Evolutionary conservation across 148 eudicot genomes (phyloP), one percentile per base, ranked within the genome.

Genomic region (Talinum fruticosum): DNA sequence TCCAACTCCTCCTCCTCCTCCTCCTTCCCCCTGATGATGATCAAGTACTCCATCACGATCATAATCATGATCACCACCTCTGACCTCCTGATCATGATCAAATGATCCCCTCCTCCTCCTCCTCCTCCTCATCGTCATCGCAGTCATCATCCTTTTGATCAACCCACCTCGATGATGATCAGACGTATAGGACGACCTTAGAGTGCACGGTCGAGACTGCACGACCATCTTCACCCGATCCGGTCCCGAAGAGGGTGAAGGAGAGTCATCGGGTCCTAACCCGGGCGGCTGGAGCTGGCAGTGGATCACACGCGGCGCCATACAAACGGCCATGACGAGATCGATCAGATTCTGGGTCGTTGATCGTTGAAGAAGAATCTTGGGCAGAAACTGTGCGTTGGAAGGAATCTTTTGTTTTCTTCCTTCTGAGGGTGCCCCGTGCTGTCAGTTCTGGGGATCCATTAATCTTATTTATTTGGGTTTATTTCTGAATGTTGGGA

Each of bases 151-250:
- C 79, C 81, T 91, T 4, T 90, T 83, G 66, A 89, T 78, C 28
- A 86, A 94, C 10, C 67, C 82, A 0, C 82, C 16, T 26, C 33
- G 66, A 0, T 10, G 2, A 24, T 26, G 72, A 51, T 90, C 92
- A 3, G 89, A 88, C 0, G 84, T 92, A 70, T 87, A 92, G n/a
- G n/a, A n/a, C 13, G 98, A 87, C 76, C 97, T 78, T 1, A 95
- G 91, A 26, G 94, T 92, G 76, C 91, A 88, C 8, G 90, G 75
- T 65, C 97, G 80, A 0, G 99, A 96, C 81, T 91, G 97, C 67
- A 89, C 75, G 57, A 88, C 61, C 23, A 95, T 85, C 86, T 88
- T 91, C 35, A 62, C 87, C 67, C 81, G 86, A 70, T 85, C 97
- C 24, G 85, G 10, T 28, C 77, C 24, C 24, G 51, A 38, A 0